Percentiles rank a stretch among this genome's conserved stretches.
phyloP scores from a whole-genome alignment of 2,329 filamentous ascomycete species.

The Dactylellina drechsleri region DNA sequence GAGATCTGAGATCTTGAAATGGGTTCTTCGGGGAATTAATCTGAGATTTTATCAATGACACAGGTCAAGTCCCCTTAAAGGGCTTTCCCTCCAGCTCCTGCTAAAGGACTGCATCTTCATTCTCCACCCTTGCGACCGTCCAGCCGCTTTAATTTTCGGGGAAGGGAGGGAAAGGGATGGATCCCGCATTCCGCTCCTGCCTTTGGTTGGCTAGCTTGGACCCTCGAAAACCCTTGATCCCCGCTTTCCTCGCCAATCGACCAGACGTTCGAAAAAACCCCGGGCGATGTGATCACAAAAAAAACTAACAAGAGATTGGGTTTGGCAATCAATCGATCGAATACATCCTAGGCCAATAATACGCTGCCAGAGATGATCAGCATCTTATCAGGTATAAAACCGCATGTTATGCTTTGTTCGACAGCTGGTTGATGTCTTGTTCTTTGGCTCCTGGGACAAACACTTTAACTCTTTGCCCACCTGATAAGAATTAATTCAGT shows the following conservation, averaged over 20 bases:
- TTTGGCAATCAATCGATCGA: no score
- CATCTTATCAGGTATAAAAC: not conserved
- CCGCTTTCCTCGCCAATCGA: conserved; percentile 49
- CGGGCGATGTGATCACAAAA: not conserved
- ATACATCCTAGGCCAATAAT: no score
- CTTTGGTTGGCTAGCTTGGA: conserved; percentile 43
- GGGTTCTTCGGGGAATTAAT: conserved; percentile 30
- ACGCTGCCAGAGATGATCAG: not conserved
- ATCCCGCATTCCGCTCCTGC: conserved; percentile 4
- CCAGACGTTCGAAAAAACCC: conserved; percentile 8
- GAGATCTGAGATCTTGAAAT: conserved; percentile 1
- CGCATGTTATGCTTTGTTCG: not conserved
- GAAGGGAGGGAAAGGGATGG: conserved; percentile 20
- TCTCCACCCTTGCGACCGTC: conserved; percentile 4
- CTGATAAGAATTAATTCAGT: not conserved
- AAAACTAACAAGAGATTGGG: not conserved
- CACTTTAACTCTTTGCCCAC: not conserved
- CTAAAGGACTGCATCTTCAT: not conserved
- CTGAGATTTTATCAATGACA: conserved; percentile 23
- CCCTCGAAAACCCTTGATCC: conserved; percentile 23
- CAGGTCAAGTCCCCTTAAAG: no score
- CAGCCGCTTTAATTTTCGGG: conserved; percentile 46
- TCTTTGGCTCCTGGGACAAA: not conserved
- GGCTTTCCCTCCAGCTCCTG: no score
- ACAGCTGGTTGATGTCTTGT: not conserved